phyloP scores from a whole-genome alignment of 1,284 basidiomycete genomes.

The Ustilago loliicola region DNA sequence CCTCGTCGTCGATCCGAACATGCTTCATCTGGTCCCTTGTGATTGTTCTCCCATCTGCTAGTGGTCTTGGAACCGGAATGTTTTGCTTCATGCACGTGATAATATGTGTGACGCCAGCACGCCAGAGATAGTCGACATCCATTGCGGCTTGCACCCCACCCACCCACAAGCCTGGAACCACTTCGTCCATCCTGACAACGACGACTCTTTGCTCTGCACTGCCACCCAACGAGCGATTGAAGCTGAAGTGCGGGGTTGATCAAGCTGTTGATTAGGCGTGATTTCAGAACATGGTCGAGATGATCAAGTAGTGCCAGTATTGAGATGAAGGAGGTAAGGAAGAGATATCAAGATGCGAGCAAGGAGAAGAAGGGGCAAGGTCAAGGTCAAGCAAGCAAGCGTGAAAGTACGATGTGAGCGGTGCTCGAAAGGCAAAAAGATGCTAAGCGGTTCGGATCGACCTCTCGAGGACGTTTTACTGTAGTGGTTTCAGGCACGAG shows the following conservation, averaged over 20 bases:
- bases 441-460: background rate
- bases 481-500: slow-evolving; percentile 20
- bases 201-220: background rate
- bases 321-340: too few species aligned
- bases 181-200: slow-evolving; percentile 58
- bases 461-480: background rate
- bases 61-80: slow-evolving; percentile 45
- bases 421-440: background rate
- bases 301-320: background rate
- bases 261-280: background rate
- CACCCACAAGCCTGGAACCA: slow-evolving; percentile 64
- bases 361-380: background rate
- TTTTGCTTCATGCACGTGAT: slow-evolving; percentile 62
- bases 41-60: slow-evolving; percentile 48
- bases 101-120: slow-evolving; percentile 60
- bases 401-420: background rate
- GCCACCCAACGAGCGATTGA: background rate
- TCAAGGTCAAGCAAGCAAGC: background rate
- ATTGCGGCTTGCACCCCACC: slow-evolving; percentile 61
- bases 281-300: background rate
- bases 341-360: background rate
- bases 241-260: background rate
- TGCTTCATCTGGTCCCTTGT: slow-evolving; percentile 61
- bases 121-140: slow-evolving; percentile 54
- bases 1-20: slow-evolving; percentile 70